Conservation (phyloP, 2,329 filamentous ascomycete species). For the Didymella glomerata region DNA sequence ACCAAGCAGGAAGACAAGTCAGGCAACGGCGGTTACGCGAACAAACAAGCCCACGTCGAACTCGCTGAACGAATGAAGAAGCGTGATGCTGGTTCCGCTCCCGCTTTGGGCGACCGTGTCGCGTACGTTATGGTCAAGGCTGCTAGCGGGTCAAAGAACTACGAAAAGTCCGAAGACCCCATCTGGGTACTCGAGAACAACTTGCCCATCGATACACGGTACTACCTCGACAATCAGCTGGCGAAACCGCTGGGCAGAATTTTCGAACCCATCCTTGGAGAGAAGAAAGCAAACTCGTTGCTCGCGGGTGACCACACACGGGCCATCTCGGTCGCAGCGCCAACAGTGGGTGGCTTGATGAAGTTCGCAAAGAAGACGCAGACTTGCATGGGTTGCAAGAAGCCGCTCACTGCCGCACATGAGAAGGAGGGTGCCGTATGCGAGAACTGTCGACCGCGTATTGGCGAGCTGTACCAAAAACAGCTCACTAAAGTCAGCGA, state of each 20-base stretch:
- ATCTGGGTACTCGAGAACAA: conserved; percentile 98
- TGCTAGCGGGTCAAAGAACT: conserved; percentile 87
- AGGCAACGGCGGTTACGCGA: conserved; percentile 68
- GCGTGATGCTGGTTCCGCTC: conserved; percentile 92
- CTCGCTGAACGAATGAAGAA: conserved; percentile 97
- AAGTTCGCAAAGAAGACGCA: conserved; percentile 98
- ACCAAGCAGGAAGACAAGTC: conserved; percentile 67
- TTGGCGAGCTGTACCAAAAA: conserved; percentile 93
- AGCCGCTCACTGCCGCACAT: conserved; percentile 80
- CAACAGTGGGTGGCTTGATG: conserved; percentile 92
- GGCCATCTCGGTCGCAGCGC: conserved; percentile 90
- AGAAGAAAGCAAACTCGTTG: conserved; percentile 86
- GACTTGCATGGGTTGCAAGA: conserved; percentile 99
- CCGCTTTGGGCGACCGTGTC: conserved; percentile 91
- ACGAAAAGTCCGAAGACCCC: conserved; percentile 95
- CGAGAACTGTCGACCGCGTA: conserved; percentile 80
- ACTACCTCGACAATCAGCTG: conserved; percentile 98
- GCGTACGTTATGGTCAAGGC: conserved; percentile 98
- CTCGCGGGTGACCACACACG: conserved; percentile 94
- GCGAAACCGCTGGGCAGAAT: conserved; percentile 93
- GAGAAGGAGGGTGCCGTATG: conserved; percentile 90
- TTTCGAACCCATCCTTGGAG: conserved; percentile 96
- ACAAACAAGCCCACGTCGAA: conserved; percentile 95
- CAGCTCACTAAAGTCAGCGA: conserved; percentile 88
- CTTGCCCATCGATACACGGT: conserved; percentile 95